Evolutionary conservation across 768 basidiomycete species (phyloP).

Genomic region (Xanthoconium purpureum): DNA sequence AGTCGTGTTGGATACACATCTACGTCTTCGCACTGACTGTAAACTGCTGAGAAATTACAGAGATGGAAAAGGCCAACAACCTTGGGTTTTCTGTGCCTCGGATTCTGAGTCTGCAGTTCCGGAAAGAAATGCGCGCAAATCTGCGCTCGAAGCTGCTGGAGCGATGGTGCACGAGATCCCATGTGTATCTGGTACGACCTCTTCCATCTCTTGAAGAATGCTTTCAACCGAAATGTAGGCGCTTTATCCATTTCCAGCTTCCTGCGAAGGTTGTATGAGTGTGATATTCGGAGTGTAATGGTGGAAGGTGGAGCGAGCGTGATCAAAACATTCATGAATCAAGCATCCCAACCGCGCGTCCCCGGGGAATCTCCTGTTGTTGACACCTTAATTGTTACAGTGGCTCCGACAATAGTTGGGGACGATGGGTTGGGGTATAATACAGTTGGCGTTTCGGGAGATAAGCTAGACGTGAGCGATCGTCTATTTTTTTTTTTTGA

Average conservation of each 20-base stretch:
- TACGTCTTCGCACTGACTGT: constrained; percentile 64
- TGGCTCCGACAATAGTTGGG: constrained; percentile 85
- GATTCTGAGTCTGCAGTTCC: neutral
- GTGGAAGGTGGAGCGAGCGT: constrained; percentile 91
- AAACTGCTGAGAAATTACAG: constrained; percentile 68
- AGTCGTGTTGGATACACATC: constrained; percentile 73
- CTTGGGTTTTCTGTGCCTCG: constrained; percentile 64
- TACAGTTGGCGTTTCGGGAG: constrained; percentile 19
- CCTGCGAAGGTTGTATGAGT: constrained; percentile 48
- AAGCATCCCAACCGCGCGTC: constrained; percentile 5
- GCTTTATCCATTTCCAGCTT: constrained; percentile 45
- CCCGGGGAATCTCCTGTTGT: constrained; percentile 37
- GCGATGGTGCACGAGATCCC: constrained; percentile 59
- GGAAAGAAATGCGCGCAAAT: constrained; percentile 34
- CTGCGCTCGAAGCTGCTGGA: constrained; percentile 58
- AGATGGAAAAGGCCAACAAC: constrained; percentile 57
- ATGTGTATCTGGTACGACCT: constrained; percentile 35
- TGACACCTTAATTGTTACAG: constrained; percentile 78
- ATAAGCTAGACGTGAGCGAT: constrained; percentile 17
- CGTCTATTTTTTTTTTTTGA: neutral
- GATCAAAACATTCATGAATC: constrained; percentile 51
- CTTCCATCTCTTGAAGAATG: neutral
- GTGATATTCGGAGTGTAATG: constrained; percentile 79
- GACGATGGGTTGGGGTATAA: constrained; percentile 64
- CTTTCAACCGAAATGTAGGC: constrained; percentile 24